Evolutionary conservation across 148 eudicot species (phyloP).

Genomic region (Rhododendron henanense): DNA sequence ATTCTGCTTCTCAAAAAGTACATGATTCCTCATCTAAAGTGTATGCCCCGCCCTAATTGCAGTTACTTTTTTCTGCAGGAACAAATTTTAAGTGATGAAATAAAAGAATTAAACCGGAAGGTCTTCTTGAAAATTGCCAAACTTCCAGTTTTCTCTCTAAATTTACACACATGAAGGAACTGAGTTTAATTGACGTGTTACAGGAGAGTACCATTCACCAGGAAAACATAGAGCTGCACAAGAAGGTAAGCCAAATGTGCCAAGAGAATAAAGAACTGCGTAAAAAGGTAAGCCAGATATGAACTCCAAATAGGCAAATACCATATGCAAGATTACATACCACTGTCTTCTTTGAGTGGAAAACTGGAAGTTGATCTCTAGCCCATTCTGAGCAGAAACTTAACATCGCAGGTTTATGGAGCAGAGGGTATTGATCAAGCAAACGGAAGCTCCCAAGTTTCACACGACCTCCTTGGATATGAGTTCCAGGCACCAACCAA

Average conservation of each 20-base stretch:
- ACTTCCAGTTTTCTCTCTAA: not conserved
- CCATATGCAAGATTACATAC: not conserved
- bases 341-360: not conserved
- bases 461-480: slow-evolving; percentile 19
- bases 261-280: slow-evolving; percentile 55
- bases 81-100: slow-evolving; percentile 49
- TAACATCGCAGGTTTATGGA: slow-evolving; percentile 37
- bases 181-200: slow-evolving; percentile 16
- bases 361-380: not conserved
- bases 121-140: slow-evolving; percentile 21
- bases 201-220: slow-evolving; percentile 61
- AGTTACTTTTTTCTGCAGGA: slow-evolving; percentile 51
- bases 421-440: slow-evolving; percentile 18
- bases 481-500: slow-evolving; percentile 31
- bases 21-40: not conserved
- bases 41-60: slow-evolving; percentile 7
- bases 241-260: slow-evolving; percentile 40
- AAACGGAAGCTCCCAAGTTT: slow-evolving; percentile 26
- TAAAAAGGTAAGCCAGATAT: slow-evolving; percentile 43
- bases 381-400: not conserved
- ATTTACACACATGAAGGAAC: not conserved
- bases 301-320: not conserved
- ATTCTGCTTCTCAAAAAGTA: not conserved
- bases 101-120: slow-evolving; percentile 58
- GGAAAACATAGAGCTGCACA: slow-evolving; percentile 62